A percentile compares a stretch with the other conserved stretches of the same genome.
These are phyloP conservation scores for Rhodotorula babjevae DNA, from an alignment of 768 basidiomycete genomes.

Conservation along the genomic window DNA sequence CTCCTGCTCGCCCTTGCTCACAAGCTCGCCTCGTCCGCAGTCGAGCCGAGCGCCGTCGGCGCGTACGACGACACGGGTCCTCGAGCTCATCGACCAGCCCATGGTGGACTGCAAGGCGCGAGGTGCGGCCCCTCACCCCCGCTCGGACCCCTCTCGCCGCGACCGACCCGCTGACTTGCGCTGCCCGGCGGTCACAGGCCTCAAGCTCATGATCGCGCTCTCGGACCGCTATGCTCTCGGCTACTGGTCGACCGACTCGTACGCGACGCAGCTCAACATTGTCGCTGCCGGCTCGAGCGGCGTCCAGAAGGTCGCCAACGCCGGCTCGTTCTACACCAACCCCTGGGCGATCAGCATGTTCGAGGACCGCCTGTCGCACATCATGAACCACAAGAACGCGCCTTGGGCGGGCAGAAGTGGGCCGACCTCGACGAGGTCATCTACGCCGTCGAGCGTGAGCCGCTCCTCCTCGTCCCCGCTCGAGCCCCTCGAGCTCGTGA, in stretches of 20 bases:
- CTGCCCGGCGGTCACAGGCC: constrained; percentile 10
- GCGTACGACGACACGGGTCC: constrained; percentile 44
- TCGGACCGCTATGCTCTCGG: constrained; percentile 44
- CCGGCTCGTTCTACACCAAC: constrained; percentile 40
- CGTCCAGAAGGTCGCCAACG: constrained; percentile 39
- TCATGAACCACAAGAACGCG: constrained; percentile 40
- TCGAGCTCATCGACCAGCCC: constrained; percentile 43
- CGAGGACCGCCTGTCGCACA: constrained; percentile 41
- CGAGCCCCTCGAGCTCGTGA: too few species aligned
- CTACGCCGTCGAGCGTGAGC: constrained; percentile 37
- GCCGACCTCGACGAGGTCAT: constrained; percentile 41
- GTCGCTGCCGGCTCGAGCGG: constrained; percentile 29
- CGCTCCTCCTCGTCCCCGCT: too few species aligned
- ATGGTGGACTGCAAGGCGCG: constrained; percentile 41
- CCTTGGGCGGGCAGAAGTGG: constrained; percentile 40
- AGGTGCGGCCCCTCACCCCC: background rate
- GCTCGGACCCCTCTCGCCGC: background rate
- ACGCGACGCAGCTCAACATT: constrained; percentile 41
- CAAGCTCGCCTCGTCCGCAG: background rate
- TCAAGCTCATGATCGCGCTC: constrained; percentile 44
- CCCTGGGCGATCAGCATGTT: constrained; percentile 26
- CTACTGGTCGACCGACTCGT: constrained; percentile 44
- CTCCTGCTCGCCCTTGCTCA: background rate
- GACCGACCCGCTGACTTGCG: too few species aligned
- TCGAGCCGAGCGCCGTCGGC: constrained; percentile 40